Base-by-base conservation (phyloP, 164 flowering plant species). In the grape (Vitis vinifera) region DNA sequence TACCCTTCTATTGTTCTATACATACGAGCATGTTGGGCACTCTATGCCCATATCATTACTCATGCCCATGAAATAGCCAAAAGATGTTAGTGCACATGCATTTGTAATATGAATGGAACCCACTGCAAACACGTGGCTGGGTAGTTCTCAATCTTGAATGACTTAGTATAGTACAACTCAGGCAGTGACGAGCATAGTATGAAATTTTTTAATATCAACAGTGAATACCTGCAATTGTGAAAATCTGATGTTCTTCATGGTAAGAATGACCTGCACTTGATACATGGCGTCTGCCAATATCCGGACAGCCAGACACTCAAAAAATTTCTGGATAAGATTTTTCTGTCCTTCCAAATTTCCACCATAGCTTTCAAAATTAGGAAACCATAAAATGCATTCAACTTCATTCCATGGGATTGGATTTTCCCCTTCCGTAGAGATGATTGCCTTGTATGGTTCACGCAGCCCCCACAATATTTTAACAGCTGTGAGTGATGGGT, bases 161-260 rank as follows among this genome's bases (percentile, higher is more conserved):
- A 61, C 30, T 19, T 13, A 48, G 17, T 9, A 15, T 13, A 48
- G 17, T 9, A 15, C 12, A 30, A 10, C 58, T 30, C 63, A 60
- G 27, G 27, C 14, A 49, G 23, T 49, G 64, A 61, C 15, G 1
- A 51, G 52, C 27, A 16, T 52, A 51, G 13, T 16, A 56, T 19
- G 12, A 23, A 7, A 19, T 23, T 48, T 14, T 3, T 58, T 13
- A 14, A 11, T 2, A 57, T 47, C 49, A 19, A 58, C 1, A 37
- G 10, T 31, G 1, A 55, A 60, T 84, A 94, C 98, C 99, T 90
- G 88, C n/a, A 95, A 70, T 60, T 81, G 88, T 9, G 97, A 82
- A 81, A 93, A 95, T 68, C 83, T 83, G 59, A 85, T 72, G 67
- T 89, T 95, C 84, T 93, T 95, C 96, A 93, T 89, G 66, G 87